A percentile compares a stretch with the other conserved stretches of the same genome.
Evolutionary conservation across 805 yeast genomes (phyloP).

Genomic region (Sporopachydermia quercuum): DNA sequence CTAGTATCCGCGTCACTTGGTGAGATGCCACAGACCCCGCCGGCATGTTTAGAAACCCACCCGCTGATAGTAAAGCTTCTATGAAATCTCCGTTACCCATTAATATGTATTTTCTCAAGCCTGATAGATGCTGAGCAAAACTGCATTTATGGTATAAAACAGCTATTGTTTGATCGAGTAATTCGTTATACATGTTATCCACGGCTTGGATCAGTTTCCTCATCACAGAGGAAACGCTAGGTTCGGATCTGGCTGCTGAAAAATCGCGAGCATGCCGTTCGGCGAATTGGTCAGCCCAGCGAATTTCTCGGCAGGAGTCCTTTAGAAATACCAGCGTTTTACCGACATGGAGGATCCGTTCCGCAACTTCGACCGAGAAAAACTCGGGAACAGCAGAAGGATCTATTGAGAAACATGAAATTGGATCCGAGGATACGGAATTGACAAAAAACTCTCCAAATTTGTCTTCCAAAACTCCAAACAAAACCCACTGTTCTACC

Average conservation of each 20-base stretch:
- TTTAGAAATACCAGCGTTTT: constrained; percentile 51
- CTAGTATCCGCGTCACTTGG: constrained; percentile 47
- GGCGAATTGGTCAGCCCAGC: constrained; percentile 33
- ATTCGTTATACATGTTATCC: constrained; percentile 30
- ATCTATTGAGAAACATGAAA: constrained; percentile 9
- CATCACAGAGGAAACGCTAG: not conserved
- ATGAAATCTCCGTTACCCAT: constrained; percentile 75
- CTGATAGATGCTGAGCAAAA: constrained; percentile 38
- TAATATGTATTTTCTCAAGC: constrained; percentile 50
- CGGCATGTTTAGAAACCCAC: constrained; percentile 38
- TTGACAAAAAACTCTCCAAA: constrained; percentile 49
- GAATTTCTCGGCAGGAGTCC: constrained; percentile 47
- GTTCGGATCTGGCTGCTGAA: not conserved
- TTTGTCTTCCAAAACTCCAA: constrained; percentile 45
- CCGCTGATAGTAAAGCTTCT: constrained; percentile 44
- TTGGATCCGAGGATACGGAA: constrained; percentile 7
- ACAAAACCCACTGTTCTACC: constrained; percentile 49
- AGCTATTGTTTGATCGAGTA: constrained; percentile 34
- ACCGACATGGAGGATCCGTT: constrained; percentile 51
- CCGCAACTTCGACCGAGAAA: constrained; percentile 24
- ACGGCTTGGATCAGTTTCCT: constrained; percentile 15
- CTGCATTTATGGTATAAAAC: constrained; percentile 34
- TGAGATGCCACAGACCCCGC: constrained; percentile 50
- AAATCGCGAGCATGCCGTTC: constrained; percentile 7
- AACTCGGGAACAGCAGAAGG: constrained; percentile 29